Conservation (phyloP, 106 monocot genomes). For the Acanthochlamys bracteata region DNA sequence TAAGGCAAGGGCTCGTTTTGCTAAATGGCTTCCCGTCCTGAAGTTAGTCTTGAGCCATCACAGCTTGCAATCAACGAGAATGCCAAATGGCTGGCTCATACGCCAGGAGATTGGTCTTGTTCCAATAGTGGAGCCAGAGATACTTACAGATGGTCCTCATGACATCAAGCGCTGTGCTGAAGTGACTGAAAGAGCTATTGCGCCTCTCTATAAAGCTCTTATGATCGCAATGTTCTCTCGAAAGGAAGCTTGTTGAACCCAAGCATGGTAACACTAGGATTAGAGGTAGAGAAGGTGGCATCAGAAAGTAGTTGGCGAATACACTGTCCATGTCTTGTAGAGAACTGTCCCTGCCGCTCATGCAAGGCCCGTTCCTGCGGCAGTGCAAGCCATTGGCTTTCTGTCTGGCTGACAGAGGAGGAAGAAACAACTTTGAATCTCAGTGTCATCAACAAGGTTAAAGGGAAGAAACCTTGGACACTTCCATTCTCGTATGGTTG, state of each 20-base stretch:
- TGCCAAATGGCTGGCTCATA: conserved; percentile 39
- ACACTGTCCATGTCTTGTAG: conserved; percentile 21
- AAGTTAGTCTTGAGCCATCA: conserved; percentile 36
- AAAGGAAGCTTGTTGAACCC: conserved; percentile 39
- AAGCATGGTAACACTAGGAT: conserved; percentile 45
- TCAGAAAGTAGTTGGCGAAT: conserved; percentile 28
- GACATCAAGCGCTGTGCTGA: conserved; percentile 36
- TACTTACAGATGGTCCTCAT: conserved; percentile 41
- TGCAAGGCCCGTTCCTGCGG: conserved; percentile 25
- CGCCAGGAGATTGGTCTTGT: conserved; percentile 49
- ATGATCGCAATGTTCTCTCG: conserved; percentile 38
- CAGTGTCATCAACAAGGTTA: conserved; percentile 28
- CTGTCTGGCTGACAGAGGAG: conserved; percentile 39
- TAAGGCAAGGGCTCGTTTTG: conserved; percentile 43
- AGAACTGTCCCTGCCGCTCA: too few species aligned
- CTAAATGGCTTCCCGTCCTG: conserved; percentile 50
- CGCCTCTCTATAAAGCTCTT: conserved; percentile 46
- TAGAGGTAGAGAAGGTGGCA: conserved; percentile 27
- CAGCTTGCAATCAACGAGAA: conserved; percentile 35
- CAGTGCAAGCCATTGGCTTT: conserved; percentile 29
- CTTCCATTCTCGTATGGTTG: conserved; percentile 34
- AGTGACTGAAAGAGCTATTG: conserved; percentile 36
- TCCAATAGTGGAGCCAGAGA: conserved; percentile 48
- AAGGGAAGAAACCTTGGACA: conserved; percentile 33
- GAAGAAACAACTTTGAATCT: conserved; percentile 36